phyloP scores from a whole-genome alignment of 305 asterid species.

The Euphrasia arctica region DNA sequence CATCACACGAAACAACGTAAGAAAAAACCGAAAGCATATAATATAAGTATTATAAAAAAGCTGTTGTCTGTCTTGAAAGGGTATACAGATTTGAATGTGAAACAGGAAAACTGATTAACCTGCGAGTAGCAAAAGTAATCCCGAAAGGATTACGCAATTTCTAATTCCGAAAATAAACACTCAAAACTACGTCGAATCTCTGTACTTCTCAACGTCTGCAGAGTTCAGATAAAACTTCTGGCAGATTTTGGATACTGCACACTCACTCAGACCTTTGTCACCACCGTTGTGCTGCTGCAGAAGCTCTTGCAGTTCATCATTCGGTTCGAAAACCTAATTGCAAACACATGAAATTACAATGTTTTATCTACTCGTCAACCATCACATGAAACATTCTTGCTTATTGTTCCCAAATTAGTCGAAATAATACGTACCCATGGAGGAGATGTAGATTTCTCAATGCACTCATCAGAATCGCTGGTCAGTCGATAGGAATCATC shows the following conservation, averaged over 20 bases:
- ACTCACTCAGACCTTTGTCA: slow-evolving; percentile 43
- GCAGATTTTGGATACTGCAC: slow-evolving; percentile 59
- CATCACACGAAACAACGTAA: background rate
- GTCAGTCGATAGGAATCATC: slow-evolving; percentile 39
- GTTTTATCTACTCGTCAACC: background rate
- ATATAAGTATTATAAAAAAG: no score
- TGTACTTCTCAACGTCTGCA: slow-evolving; percentile 62
- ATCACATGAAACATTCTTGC: background rate
- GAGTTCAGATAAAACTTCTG: slow-evolving; percentile 52
- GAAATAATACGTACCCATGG: slow-evolving; percentile 49
- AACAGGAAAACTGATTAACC: background rate
- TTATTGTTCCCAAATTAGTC: slow-evolving; percentile 10
- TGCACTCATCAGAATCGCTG: slow-evolving; percentile 19
- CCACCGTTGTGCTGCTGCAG: slow-evolving; percentile 34
- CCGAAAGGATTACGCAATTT: background rate
- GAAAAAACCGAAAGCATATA: background rate
- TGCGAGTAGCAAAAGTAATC: background rate
- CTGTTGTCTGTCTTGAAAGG: background rate
- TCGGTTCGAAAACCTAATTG: slow-evolving; percentile 60
- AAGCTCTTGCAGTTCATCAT: slow-evolving; percentile 66
- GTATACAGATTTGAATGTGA: background rate
- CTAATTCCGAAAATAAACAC: background rate
- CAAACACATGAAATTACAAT: background rate
- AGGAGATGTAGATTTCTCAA: slow-evolving; percentile 13
- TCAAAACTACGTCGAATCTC: slow-evolving; percentile 36